Percentiles rank a stretch among this genome's conserved stretches.
These are phyloP conservation scores for Zhuliangozyma parablackwelliae DNA, from an alignment of 1,139 yeast species.

Conservation along the genomic window DNA sequence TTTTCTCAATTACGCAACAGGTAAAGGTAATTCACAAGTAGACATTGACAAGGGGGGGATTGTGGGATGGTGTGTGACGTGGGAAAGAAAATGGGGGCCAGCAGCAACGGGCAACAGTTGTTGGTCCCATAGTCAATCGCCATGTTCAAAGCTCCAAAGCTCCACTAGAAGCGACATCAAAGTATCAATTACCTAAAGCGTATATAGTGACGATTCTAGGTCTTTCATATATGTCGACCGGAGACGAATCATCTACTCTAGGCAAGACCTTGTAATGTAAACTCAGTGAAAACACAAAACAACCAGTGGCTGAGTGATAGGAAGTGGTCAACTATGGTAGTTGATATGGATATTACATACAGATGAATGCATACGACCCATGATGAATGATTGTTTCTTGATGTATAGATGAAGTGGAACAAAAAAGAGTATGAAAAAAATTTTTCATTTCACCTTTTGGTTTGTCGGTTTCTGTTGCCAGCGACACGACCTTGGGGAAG, in stretches of 20 bases:
- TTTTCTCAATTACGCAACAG: too few species aligned
- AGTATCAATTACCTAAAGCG: slow-evolving; percentile 33
- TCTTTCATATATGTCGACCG: slow-evolving; percentile 6
- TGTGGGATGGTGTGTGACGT: too few species aligned
- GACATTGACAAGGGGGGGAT: too few species aligned
- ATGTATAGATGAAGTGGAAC: slow-evolving; percentile 9
- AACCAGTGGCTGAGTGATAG: not conserved
- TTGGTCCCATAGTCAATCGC: too few species aligned
- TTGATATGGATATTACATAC: slow-evolving; percentile 43
- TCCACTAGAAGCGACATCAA: slow-evolving; percentile 8
- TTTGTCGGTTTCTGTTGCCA: not conserved
- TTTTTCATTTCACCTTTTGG: not conserved
- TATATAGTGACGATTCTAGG: slow-evolving; percentile 14
- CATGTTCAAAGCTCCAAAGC: too few species aligned
- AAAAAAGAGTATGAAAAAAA: slow-evolving; percentile 11
- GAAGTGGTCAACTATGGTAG: not conserved
- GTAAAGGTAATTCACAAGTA: too few species aligned
- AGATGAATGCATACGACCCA: slow-evolving; percentile 81
- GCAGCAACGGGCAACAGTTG: too few species aligned
- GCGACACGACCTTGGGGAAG: too few species aligned
- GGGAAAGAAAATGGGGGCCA: too few species aligned
- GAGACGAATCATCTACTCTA: slow-evolving; percentile 25
- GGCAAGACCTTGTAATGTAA: slow-evolving; percentile 24
- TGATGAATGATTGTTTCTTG: slow-evolving; percentile 44
- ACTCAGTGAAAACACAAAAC: slow-evolving; percentile 1